Base-by-base conservation (phyloP, 1,284 basidiomycete species). In the Melampsora americana region DNA sequence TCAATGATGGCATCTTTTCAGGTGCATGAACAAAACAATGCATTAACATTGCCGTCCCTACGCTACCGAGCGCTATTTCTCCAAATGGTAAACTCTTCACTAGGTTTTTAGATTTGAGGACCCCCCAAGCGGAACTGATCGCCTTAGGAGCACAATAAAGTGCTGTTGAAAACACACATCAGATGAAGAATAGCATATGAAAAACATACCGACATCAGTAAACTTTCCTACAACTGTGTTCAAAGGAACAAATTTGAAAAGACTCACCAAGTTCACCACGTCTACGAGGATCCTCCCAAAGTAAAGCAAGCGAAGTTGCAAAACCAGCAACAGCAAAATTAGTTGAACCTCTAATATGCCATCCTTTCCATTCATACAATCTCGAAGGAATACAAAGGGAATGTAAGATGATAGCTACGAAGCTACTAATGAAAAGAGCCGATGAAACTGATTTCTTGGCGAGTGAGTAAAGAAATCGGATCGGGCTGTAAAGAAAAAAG, bases 71-170 rank as follows among this genome's bases (percentile, higher is more conserved):
- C 5, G 68, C 26, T 32, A 76, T 39, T 46, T 69, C 74, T 2
- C 67, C 74, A 65, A 53, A 69, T 23, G 35, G 9, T 1, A 69
- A n/a, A 59, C 66, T 69, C 61, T 32, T 68, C 1, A 69, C 67
- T 5, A 65, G 11, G 3, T 61, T 44, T 53, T 35, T 64, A 11
- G 44, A 26, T 30, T 69, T 76, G 35, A 69, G 26, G 16, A 65
- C 59, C 5, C 32, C 20, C 74, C 74, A 76, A 30, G 66, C 44
- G 32, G 74, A 76, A 9, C 56, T 46, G 26, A 76, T 56, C 7
- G 74, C 74, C 64, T 76, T 76, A 20, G 74, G 74, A 23, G 74
- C 74, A 46, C 74, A 76, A 39, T 76, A 76, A 18, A 76, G 32
- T 14, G 74, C 74, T 76, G 28, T 35, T 5, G 32, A 26, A 28